Percentiles rank a stretch among this genome's conserved stretches.
These are phyloP conservation scores for Cytospora piceicola DNA, from an alignment of 2,329 filamentous ascomycete genomes.

Conservation along the genomic window DNA sequence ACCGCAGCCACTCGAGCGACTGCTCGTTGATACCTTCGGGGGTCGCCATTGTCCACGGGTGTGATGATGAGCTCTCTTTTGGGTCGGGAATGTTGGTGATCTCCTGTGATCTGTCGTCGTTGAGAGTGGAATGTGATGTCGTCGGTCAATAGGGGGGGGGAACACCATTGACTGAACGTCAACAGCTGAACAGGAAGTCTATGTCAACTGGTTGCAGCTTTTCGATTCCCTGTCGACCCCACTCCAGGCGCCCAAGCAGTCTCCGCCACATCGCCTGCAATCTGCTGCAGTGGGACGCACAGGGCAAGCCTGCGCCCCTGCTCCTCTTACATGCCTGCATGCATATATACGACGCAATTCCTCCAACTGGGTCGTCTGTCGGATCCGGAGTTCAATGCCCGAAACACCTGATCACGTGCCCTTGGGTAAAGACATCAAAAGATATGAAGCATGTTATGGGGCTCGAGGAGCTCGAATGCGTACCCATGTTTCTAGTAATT, in stretches of 20 bases:
- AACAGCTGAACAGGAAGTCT: too few relatives aligned
- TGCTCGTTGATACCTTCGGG: conserved; percentile 23
- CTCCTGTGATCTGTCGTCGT: not conserved
- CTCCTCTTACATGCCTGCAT: not conserved
- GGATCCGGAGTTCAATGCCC: not conserved
- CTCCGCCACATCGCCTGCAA: conserved; percentile 2
- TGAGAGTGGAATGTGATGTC: not conserved
- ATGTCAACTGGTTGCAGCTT: not conserved
- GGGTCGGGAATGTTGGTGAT: not conserved
- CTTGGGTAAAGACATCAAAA: not conserved
- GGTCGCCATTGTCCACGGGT: conserved; percentile 24
- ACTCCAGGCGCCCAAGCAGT: not conserved
- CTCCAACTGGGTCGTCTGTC: not conserved
- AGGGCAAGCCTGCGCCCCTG: not conserved
- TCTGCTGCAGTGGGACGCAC: not conserved
- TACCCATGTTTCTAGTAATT: too few relatives aligned
- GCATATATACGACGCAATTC: too few relatives aligned
- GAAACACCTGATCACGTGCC: not conserved
- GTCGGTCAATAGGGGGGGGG: not conserved
- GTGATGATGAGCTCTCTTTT: not conserved
- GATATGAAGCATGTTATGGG: too few relatives aligned
- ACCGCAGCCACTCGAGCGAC: conserved; percentile 24
- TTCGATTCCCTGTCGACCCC: conserved; percentile 1
- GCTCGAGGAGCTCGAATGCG: too few relatives aligned
- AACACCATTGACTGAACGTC: not conserved